phyloP scores from a whole-genome alignment of 192 early-diverging fungal genomes.

The Coemansia sp. region DNA sequence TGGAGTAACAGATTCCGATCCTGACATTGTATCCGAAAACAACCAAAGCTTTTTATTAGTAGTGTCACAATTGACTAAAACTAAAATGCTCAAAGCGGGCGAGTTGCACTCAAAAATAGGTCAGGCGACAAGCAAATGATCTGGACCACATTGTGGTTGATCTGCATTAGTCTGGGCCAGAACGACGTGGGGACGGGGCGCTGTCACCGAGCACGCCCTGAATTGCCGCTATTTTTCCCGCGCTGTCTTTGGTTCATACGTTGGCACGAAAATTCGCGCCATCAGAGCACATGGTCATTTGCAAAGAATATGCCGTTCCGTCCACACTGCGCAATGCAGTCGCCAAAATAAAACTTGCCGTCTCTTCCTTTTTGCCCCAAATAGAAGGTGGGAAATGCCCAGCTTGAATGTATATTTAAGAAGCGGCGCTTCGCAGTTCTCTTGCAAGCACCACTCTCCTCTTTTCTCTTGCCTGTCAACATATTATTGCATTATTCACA shows the following conservation, averaged over 20 bases:
- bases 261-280: conserved; percentile 3
- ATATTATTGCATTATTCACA: neutral
- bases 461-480: conserved; percentile 1
- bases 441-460: neutral
- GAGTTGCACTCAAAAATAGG: too few relatives aligned
- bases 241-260: too few relatives aligned
- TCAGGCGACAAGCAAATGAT: neutral
- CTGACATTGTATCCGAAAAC: neutral
- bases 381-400: conserved; percentile 4
- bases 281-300: neutral
- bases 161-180: conserved; percentile 12
- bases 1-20: neutral
- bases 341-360: conserved; percentile 13
- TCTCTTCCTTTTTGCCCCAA: conserved; percentile 9
- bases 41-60: neutral
- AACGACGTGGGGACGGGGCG: too few relatives aligned
- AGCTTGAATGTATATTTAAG: neutral
- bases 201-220: too few relatives aligned
- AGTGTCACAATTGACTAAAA: too few relatives aligned
- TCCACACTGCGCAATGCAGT: conserved; percentile 1
- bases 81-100: too few relatives aligned
- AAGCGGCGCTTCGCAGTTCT: neutral
- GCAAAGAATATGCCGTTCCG: conserved; percentile 6
- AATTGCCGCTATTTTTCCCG: too few relatives aligned
- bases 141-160: conserved; percentile 1